These are phyloP conservation scores for Coemansia sp. DNA, from an alignment of 192 early-diverging fungal species.

Conservation along the genomic window DNA sequence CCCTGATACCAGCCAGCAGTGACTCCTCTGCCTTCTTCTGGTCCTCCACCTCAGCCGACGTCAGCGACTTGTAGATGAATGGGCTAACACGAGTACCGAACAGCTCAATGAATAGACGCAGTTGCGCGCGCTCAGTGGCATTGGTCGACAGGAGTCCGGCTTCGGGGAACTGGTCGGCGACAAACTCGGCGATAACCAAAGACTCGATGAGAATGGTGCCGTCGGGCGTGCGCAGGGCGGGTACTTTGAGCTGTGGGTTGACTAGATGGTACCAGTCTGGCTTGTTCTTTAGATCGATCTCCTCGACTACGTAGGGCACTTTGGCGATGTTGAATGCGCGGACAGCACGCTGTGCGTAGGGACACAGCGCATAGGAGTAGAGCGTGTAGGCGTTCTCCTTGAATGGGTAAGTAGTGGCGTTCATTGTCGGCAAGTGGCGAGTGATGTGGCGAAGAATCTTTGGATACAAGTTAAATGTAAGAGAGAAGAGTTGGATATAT, in stretches of 20 bases:
- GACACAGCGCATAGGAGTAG: constrained; percentile 63
- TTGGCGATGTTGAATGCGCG: constrained; percentile 64
- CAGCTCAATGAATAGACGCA: constrained; percentile 47
- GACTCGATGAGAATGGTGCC: constrained; percentile 67
- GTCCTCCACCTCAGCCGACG: constrained; percentile 16
- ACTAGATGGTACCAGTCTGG: constrained; percentile 66
- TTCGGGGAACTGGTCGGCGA: constrained; percentile 66
- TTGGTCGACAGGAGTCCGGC: constrained; percentile 36
- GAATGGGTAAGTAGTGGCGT: constrained; percentile 24
- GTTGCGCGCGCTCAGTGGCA: constrained; percentile 42
- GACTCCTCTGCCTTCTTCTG: constrained; percentile 17
- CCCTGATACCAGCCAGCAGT: constrained; percentile 19
- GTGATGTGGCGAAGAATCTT: neutral
- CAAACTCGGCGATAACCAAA: constrained; percentile 67
- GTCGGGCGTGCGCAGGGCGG: constrained; percentile 60
- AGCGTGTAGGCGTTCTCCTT: constrained; percentile 52
- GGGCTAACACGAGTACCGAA: constrained; percentile 25
- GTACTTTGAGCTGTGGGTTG: constrained; percentile 73
- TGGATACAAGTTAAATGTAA: neutral
- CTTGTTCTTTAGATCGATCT: constrained; percentile 70
- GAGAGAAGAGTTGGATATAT: neutral
- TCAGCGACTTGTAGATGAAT: constrained; percentile 19
- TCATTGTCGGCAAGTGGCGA: constrained; percentile 13
- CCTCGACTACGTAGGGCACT: constrained; percentile 56
- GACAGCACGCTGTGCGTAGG: constrained; percentile 70